phyloP scores from a whole-genome alignment of 1,139 yeast species.

The Yamadazyma atmosphaerica region DNA sequence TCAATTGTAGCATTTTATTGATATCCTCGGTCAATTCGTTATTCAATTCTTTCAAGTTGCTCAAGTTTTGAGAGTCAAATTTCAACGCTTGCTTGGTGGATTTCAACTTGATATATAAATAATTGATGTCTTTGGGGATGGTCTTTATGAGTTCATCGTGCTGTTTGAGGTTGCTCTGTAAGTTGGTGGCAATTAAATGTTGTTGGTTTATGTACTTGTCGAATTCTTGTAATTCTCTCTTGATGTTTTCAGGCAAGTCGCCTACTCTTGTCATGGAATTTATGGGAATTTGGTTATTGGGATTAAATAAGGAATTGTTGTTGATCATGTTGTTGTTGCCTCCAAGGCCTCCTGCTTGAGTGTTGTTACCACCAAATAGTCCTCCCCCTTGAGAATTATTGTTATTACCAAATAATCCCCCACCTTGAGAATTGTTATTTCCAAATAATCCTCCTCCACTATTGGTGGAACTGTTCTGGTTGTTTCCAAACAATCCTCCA shows the following conservation, averaged over 20 bases:
- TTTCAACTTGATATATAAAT: conserved; percentile 59
- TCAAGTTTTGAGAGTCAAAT: conserved; percentile 38
- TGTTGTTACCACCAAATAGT: conserved; percentile 7
- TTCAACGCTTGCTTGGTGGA: conserved; percentile 69
- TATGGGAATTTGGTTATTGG: conserved; percentile 37
- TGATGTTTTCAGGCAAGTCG: conserved; percentile 78
- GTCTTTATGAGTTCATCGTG: conserved; percentile 74
- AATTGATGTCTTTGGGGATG: conserved; percentile 82
- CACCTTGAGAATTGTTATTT: conserved; percentile 14
- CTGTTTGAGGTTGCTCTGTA: conserved; percentile 60
- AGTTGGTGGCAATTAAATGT: conserved; percentile 76
- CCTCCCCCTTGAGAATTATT: conserved; percentile 11
- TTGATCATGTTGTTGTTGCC: conserved; percentile 5
- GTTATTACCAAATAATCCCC: conserved; percentile 24
- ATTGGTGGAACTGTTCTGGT: not conserved
- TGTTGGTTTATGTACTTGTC: conserved; percentile 85
- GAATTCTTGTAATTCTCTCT: conserved; percentile 71
- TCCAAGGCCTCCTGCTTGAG: conserved; percentile 7
- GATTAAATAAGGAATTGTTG: conserved; percentile 24
- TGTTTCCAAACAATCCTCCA: conserved; percentile 33
- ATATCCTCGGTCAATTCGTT: conserved; percentile 70
- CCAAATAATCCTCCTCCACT: conserved; percentile 8
- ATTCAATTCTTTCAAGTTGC: conserved; percentile 37
- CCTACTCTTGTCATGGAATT: conserved; percentile 87
- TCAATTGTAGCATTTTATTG: conserved; percentile 63